Percentiles rank a stretch among this genome's conserved stretches.
Conservation (phyloP, 1,284 basidiomycete species). For the Ustilago loliicola region DNA sequence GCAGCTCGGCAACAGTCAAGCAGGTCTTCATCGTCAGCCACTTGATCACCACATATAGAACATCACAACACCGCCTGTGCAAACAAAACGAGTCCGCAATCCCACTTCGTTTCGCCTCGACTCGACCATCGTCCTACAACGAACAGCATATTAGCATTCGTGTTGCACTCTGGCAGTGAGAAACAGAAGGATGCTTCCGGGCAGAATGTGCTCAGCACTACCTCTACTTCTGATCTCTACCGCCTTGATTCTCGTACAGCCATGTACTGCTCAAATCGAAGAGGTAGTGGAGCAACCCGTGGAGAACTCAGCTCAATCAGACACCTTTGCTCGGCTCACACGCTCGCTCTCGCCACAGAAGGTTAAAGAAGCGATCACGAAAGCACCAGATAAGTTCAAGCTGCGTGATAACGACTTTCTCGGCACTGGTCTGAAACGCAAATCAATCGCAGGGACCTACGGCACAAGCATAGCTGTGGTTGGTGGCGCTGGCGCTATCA, state of each 20-base stretch:
- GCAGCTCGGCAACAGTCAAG: background rate
- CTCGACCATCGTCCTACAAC: background rate
- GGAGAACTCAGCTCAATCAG: background rate
- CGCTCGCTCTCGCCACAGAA: conserved; percentile 5
- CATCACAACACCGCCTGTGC: background rate
- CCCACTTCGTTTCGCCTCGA: background rate
- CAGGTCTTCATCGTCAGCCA: background rate
- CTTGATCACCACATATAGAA: background rate
- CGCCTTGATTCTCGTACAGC: background rate
- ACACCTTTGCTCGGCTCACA: background rate
- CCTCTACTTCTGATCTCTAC: background rate
- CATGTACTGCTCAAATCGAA: conserved; percentile 5
- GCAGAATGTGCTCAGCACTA: background rate
- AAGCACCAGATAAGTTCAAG: conserved; percentile 24
- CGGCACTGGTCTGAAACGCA: conserved; percentile 30
- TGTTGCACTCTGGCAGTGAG: background rate
- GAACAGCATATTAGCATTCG: background rate
- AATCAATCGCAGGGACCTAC: conserved; percentile 33
- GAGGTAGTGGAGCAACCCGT: background rate
- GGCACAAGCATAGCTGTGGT: conserved; percentile 24
- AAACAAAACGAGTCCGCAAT: background rate
- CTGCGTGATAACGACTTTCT: conserved; percentile 32
- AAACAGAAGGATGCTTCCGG: background rate
- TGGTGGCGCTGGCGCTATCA: conserved; percentile 34
- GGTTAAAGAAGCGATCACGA: conserved; percentile 2